A percentile compares a stretch with the other conserved stretches of the same genome.
phyloP scores from a whole-genome alignment of 441 rosid species.

The Erysimum pusillum region DNA sequence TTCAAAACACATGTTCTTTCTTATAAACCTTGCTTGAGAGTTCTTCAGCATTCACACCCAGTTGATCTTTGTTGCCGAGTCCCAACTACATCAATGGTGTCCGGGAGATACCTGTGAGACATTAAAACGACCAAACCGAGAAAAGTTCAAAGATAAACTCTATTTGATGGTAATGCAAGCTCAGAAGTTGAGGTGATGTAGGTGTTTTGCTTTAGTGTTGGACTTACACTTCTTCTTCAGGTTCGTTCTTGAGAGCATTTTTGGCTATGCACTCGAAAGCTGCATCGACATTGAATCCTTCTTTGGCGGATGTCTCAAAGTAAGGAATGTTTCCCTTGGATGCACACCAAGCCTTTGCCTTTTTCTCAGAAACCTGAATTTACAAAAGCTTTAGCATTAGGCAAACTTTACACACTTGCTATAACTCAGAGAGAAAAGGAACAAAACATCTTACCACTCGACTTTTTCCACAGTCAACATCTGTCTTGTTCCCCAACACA shows the following conservation, averaged over 20 bases:
- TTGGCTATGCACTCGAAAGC: conserved; percentile 58
- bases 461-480: conserved; percentile 45
- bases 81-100: conserved; percentile 71
- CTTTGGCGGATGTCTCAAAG: conserved; percentile 69
- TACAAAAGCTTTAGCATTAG: neutral
- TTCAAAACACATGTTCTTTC: neutral
- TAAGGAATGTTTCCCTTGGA: conserved; percentile 62
- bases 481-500: conserved; percentile 71
- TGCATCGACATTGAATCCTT: conserved; percentile 60
- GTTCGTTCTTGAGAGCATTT: conserved; percentile 53
- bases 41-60: conserved; percentile 68
- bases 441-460: conserved; percentile 30
- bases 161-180: neutral
- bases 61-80: conserved; percentile 70
- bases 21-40: neutral
- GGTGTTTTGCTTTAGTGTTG: neutral
- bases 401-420: neutral
- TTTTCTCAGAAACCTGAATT: conserved; percentile 58
- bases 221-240: conserved; percentile 68
- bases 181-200: neutral
- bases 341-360: conserved; percentile 63
- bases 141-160: conserved; percentile 16
- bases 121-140: neutral
- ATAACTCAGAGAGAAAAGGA: neutral
- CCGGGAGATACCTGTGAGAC: conserved; percentile 67